Base-by-base conservation (phyloP, 805 yeast genomes). In the Lachancea fermentati region DNA sequence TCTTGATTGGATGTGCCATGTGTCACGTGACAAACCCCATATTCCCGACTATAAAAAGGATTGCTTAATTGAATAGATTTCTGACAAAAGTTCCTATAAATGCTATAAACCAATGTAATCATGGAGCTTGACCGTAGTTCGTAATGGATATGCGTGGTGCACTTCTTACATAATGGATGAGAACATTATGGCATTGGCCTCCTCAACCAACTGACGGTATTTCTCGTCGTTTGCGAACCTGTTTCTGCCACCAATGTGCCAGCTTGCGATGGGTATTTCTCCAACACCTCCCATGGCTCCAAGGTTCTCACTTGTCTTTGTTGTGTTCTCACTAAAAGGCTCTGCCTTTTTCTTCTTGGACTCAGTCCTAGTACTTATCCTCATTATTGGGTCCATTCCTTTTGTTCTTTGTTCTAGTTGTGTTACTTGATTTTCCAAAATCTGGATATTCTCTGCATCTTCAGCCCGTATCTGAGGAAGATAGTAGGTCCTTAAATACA, bases 401-500 rank as follows among this genome's bases (percentile, higher is more conserved):
- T 36, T 15, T 4, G 42, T 30, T 6, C 38, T 28, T 26, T 39
- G 24, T 22, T 39, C 38, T 25, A 39, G 22, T 8, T 22, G 30
- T 14, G 30, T 33, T 18, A 39, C 42, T 19, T 33, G 31, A 5
- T 24, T 26, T 15, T 34, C 38, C 24, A 39, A 28, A 12, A 32
- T 19, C 17, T 24, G 30, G 34, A 39, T 16, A 12, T 39, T 30
- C 15, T 15, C 14, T 14, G 29, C 34, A 11, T 39, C 38, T n/a
- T 39, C 26, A 19, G 17, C 29, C 24, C 30, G 22, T 13, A 46
- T 36, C 5, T 38, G 45, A 3, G 57, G 55, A n/a, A 49, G 30
- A 26, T 42, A 42, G 26, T 51, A 48, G 24, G 45, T 40, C 25
- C 53, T 42, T 22, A 49, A 30, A 28, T 55, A 55, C 38, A 57